Conservation (phyloP, 805 yeast genomes). For the Kuraishia ogatae region DNA sequence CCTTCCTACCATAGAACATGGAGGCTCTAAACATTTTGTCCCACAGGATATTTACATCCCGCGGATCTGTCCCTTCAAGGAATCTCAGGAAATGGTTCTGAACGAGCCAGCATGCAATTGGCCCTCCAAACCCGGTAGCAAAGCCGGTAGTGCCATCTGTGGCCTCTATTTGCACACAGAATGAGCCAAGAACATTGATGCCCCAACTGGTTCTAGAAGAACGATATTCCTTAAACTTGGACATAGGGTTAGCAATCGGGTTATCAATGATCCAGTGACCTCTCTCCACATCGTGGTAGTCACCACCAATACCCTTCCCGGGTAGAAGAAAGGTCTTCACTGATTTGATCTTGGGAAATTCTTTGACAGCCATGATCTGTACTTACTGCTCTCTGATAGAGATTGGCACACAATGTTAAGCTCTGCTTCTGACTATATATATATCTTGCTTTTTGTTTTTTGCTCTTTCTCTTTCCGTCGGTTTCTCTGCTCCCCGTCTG, state of each 20-base stretch:
- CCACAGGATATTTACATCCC: constrained; percentile 36
- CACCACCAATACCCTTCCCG: constrained; percentile 42
- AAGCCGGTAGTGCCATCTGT: constrained; percentile 40
- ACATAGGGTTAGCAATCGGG: constrained; percentile 40
- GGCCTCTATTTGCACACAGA: constrained; percentile 39
- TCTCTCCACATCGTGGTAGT: constrained; percentile 37
- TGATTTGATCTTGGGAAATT: constrained; percentile 34
- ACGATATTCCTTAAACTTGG: constrained; percentile 35
- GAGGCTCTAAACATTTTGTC: constrained; percentile 41
- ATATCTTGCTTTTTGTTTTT: background rate
- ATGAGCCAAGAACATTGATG: constrained; percentile 40
- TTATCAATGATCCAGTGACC: constrained; percentile 44
- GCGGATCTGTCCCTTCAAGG: constrained; percentile 36
- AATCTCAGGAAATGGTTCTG: constrained; percentile 37
- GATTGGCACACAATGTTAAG: too few relatives aligned
- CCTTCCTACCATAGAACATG: constrained; percentile 44
- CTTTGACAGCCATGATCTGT: constrained; percentile 14
- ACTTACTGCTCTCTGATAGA: too few relatives aligned
- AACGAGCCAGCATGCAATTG: constrained; percentile 39
- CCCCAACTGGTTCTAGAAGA: constrained; percentile 40
- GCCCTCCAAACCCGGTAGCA: constrained; percentile 47
- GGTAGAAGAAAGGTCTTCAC: constrained; percentile 32
- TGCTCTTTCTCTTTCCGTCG: too few relatives aligned
- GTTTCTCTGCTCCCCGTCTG: too few relatives aligned
- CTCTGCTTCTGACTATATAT: too few relatives aligned